Percentiles rank a stretch among this genome's conserved stretches.
These are phyloP conservation scores for Backusella mclennaniae DNA, from an alignment of 192 early-diverging fungal species.

Conservation along the genomic window DNA sequence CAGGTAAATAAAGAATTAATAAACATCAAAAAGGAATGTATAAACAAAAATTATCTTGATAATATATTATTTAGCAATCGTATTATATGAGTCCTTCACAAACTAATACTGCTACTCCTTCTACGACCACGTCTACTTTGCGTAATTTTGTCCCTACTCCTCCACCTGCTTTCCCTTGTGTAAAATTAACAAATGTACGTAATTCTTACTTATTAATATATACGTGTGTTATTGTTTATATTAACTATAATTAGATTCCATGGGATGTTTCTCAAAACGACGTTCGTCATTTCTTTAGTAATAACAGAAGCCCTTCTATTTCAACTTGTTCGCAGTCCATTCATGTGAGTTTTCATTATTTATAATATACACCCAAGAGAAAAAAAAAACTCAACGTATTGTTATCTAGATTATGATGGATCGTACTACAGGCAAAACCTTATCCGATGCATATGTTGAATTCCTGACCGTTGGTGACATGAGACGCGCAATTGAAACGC, in stretches of 20 bases:
- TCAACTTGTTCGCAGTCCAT: conserved; percentile 48
- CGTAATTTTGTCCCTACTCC: not conserved
- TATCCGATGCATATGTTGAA: conserved; percentile 67
- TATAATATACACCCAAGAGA: not conserved
- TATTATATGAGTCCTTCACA: not conserved
- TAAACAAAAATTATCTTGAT: not conserved
- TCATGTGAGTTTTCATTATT: conserved; percentile 39
- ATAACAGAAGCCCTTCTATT: conserved; percentile 39
- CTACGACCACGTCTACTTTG: not conserved
- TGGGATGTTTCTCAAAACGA: conserved; percentile 63
- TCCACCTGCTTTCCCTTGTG: not conserved
- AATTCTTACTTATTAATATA: not conserved
- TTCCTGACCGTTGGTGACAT: conserved; percentile 52
- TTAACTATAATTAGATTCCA: conserved; percentile 38
- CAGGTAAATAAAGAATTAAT: not conserved
- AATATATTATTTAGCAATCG: not conserved
- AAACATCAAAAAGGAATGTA: not conserved
- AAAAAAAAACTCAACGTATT: not conserved
- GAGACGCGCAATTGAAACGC: conserved; percentile 47
- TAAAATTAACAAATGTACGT: conserved; percentile 18
- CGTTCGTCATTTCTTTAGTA: conserved; percentile 43
- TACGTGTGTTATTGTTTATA: not conserved
- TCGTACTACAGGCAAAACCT: conserved; percentile 68
- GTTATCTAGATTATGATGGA: conserved; percentile 55
- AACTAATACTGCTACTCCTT: not conserved